phyloP scores from a whole-genome alignment of 1,139 yeast genomes.

The Yamadazyma mexicana region DNA sequence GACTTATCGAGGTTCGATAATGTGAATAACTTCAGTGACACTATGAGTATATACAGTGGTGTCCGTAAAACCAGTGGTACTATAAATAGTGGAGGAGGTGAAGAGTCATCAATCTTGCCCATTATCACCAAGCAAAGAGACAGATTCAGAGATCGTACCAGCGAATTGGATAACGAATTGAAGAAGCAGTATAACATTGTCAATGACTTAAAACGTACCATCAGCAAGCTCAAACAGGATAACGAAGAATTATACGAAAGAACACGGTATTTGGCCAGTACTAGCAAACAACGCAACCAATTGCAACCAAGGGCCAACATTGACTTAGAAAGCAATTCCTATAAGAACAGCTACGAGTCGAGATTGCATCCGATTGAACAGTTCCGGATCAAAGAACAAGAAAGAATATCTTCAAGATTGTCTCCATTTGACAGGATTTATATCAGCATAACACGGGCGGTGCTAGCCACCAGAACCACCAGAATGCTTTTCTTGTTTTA shows the following conservation, averaged over 20 bases:
- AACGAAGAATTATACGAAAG: constrained; percentile 80
- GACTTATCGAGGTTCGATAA: constrained; percentile 62
- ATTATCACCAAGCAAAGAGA: constrained; percentile 94
- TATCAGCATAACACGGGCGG: constrained; percentile 68
- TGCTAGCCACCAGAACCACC: constrained; percentile 71
- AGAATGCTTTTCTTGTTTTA: constrained; percentile 73
- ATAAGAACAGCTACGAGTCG: constrained; percentile 69
- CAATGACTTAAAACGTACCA: constrained; percentile 63
- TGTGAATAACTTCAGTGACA: constrained; percentile 50
- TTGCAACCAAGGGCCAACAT: constrained; percentile 37
- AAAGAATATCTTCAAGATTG: constrained; percentile 68
- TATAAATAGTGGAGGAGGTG: constrained; percentile 16
- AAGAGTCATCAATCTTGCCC: constrained; percentile 57
- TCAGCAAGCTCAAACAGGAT: constrained; percentile 65
- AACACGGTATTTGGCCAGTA: constrained; percentile 70
- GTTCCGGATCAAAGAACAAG: constrained; percentile 76
- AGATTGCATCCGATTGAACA: constrained; percentile 82
- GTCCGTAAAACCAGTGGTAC: constrained; percentile 41
- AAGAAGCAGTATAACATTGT: constrained; percentile 57
- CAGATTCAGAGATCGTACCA: constrained; percentile 77
- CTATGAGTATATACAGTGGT: constrained; percentile 69
- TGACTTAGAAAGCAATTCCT: constrained; percentile 59
- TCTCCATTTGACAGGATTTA: constrained; percentile 82
- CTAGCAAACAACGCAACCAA: constrained; percentile 21
- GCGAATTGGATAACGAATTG: constrained; percentile 80